Percentiles rank a stretch among this genome's conserved stretches.
Conservation (phyloP, 495 filamentous ascomycete species). For the Daldinia decipiens region DNA sequence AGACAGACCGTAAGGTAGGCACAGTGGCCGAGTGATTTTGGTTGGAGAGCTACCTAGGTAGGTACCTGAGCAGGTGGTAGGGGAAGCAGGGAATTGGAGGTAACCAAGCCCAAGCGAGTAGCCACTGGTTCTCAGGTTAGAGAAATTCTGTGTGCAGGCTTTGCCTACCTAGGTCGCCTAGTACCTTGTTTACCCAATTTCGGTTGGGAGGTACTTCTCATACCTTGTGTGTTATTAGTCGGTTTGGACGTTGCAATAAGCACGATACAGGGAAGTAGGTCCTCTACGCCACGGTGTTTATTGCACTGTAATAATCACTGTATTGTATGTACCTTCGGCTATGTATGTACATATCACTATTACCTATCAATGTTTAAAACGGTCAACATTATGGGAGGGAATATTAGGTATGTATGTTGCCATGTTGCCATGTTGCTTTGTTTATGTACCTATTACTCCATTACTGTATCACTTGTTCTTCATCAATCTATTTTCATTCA, state of each 20-base stretch:
- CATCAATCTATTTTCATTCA: constrained; percentile 2
- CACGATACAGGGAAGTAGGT: constrained; percentile 42
- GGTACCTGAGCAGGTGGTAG: constrained; percentile 7
- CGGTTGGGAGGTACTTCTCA: constrained; percentile 21
- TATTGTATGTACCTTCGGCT: not conserved
- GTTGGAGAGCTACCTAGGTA: constrained; percentile 4
- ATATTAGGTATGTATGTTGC: constrained; percentile 8
- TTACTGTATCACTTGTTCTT: constrained; percentile 40
- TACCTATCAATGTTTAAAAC: constrained; percentile 1
- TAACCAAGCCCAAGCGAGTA: constrained; percentile 7
- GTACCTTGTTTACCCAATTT: constrained; percentile 21
- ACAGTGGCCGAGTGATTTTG: constrained; percentile 32
- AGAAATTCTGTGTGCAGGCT: constrained; percentile 20
- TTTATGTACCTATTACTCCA: constrained; percentile 12
- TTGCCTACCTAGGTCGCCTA: not conserved
- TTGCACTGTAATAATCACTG: constrained; percentile 27
- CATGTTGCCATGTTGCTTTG: constrained; percentile 22
- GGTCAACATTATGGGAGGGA: constrained; percentile 21
- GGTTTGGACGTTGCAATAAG: constrained; percentile 37
- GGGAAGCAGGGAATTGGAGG: constrained; percentile 5
- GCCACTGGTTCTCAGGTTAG: constrained; percentile 25
- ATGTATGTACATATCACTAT: not conserved
- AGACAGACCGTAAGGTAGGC: constrained; percentile 30
- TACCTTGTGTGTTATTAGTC: constrained; percentile 9
- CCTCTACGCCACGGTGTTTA: constrained; percentile 28